A percentile compares a stretch with the other conserved stretches of the same genome.
phyloP scores from a whole-genome alignment of 306 rosid genomes.

The Styphnolobium japonicum region DNA sequence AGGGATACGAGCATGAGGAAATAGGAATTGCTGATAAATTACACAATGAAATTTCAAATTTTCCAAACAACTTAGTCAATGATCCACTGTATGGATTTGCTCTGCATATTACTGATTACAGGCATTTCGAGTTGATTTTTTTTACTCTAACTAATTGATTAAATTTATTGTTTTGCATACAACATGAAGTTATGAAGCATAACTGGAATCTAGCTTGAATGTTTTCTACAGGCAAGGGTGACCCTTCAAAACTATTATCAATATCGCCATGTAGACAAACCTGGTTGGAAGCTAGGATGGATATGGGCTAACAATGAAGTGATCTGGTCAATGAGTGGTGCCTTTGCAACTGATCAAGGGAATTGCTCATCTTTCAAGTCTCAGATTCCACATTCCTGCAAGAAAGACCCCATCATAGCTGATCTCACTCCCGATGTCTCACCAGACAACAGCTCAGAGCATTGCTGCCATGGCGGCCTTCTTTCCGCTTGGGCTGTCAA shows the following conservation, averaged over 20 bases:
- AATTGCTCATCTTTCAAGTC: slow-evolving; percentile 53
- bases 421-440: slow-evolving; percentile 46
- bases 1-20: neutral
- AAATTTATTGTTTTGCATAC: neutral
- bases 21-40: neutral
- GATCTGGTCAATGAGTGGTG: slow-evolving; percentile 79
- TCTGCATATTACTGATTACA: neutral
- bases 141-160: neutral
- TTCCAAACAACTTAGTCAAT: neutral
- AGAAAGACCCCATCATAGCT: slow-evolving; percentile 49
- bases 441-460: slow-evolving; percentile 46
- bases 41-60: neutral
- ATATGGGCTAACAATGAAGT: slow-evolving; percentile 66
- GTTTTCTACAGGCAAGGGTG: slow-evolving; percentile 61
- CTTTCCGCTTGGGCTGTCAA: slow-evolving; percentile 57
- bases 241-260: slow-evolving; percentile 54
- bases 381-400: slow-evolving; percentile 67
- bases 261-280: slow-evolving; percentile 68
- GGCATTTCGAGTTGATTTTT: neutral
- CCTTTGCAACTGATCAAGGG: slow-evolving; percentile 61
- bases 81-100: neutral
- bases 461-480: slow-evolving; percentile 67
- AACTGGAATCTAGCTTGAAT: neutral
- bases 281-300: slow-evolving; percentile 83
- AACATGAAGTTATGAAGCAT: neutral